These are phyloP conservation scores for Phytophthora aleatoria DNA, from an alignment of 352 stramenopile genomes.

Conservation along the genomic window DNA sequence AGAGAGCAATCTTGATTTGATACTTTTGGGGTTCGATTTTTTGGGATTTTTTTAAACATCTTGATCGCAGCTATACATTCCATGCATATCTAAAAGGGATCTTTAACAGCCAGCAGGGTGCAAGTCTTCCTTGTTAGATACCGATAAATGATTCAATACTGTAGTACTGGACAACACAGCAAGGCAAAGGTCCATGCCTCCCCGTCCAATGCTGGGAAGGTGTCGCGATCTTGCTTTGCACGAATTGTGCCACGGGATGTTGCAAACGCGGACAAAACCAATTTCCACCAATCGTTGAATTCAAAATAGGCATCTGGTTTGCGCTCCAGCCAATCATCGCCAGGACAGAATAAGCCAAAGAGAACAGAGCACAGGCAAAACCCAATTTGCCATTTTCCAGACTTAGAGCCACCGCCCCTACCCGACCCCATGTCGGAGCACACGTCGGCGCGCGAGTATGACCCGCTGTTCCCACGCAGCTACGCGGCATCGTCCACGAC, in stretches of 20 bases:
- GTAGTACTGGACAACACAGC: too few relatives aligned
- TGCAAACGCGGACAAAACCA: not conserved
- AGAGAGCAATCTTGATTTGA: too few relatives aligned
- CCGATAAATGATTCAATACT: too few relatives aligned
- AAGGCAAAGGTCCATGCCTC: too few relatives aligned
- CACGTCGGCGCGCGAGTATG: conserved; percentile 34
- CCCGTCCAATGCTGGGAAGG: not conserved
- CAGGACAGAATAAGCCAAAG: conserved; percentile 6
- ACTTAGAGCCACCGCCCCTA: not conserved
- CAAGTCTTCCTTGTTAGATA: too few relatives aligned
- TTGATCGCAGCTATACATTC: too few relatives aligned
- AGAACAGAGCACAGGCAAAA: conserved; percentile 6
- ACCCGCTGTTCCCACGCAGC: conserved; percentile 43
- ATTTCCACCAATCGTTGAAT: conserved; percentile 5
- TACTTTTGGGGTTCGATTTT: too few relatives aligned
- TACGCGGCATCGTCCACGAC: conserved; percentile 40
- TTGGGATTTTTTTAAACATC: too few relatives aligned
- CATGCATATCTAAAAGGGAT: too few relatives aligned
- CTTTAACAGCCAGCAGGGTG: too few relatives aligned
- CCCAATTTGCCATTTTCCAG: conserved; percentile 2
- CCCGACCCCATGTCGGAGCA: conserved; percentile 20
- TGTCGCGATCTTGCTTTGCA: not conserved
- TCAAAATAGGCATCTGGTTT: conserved; percentile 4
- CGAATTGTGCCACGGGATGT: not conserved
- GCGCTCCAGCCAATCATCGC: not conserved